These are phyloP conservation scores for Polytrichum commune DNA, from an alignment of 225 moss, liverwort and hornwort species.

Conservation along the genomic window DNA sequence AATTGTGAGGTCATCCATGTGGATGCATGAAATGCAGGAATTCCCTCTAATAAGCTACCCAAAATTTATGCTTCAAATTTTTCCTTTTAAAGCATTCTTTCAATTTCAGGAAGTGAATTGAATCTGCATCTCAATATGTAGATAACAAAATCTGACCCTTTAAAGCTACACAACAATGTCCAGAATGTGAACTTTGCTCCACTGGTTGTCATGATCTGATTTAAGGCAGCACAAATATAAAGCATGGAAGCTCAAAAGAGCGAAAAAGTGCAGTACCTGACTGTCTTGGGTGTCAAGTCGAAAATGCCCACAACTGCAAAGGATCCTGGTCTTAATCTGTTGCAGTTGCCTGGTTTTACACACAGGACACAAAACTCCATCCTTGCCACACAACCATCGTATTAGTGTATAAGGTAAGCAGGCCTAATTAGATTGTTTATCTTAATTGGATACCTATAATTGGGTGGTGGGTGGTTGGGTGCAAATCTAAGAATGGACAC, in stretches of 20 bases:
- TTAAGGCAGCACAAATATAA: neutral
- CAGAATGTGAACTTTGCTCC: neutral
- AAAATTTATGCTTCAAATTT: too few species aligned
- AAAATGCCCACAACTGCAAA: conserved; percentile 80
- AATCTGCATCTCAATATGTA: neutral
- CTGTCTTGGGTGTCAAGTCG: conserved; percentile 83
- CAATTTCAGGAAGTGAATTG: too few species aligned
- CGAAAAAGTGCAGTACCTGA: conserved; percentile 40
- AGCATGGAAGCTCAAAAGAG: neutral
- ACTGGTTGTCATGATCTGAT: neutral
- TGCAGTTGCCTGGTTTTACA: conserved; percentile 75
- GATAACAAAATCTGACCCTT: neutral
- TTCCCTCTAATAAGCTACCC: too few species aligned
- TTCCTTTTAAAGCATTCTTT: too few species aligned
- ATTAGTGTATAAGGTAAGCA: neutral
- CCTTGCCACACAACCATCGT: conserved; percentile 26
- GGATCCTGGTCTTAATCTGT: conserved; percentile 56
- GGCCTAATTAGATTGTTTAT: too few species aligned
- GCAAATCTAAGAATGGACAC: too few species aligned
- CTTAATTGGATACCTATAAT: too few species aligned
- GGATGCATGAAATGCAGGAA: too few species aligned
- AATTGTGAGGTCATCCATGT: too few species aligned
- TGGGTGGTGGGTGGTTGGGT: too few species aligned
- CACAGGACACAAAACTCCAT: conserved; percentile 82
- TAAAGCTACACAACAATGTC: neutral